Evolutionary conservation across 257 asterid genomes (phyloP), one percentile per base, ranked within the genome.

Genomic region (Asclepias syriaca): DNA sequence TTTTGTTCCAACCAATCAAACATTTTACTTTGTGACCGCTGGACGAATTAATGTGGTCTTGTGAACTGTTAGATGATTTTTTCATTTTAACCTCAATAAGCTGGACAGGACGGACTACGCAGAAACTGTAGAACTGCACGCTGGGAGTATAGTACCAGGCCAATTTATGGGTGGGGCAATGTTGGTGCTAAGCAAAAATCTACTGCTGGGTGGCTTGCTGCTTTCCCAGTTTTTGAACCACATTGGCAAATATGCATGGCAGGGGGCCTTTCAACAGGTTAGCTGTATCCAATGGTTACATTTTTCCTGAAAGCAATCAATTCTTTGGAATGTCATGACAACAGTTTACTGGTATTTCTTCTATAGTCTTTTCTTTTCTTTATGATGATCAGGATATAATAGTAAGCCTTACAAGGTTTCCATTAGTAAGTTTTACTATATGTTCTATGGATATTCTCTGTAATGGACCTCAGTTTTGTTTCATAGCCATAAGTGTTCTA

Each of bases 191-290:
- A 86, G 85, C 99, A 94, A 70, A 91, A 94, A 81, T 89, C 98
- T 1, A 91, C 98, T 0, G 99, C 99, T 40, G 99, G 99, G 61
- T 94, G 99, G 99, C 99, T 84, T 74, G 99, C 99, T 69, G 98
- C 96, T 70, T 88, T 94, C 80, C 99, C 99, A 16, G 98, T 94
- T 74, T 94, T 94, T 81, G 99, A 94, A 85, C 99, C 99, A 75
- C 99, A 94, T 77, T 94, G 99, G 99, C 99, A 94, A 84, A 75
- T 94, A 77, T 94, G 99, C 84, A 94, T 94, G 98, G 93, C 95
- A 3, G 93, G 90, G 15, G 99, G 99, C 73, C 99, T 91, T 80
- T 94, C 99, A 65, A 89, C 99, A 75, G 99, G 99, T 89, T 16
- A 54, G 46, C 78, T 71, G 56, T 59, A 68, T 64, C 56, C 63